A percentile compares a stretch with the other conserved stretches of the same genome.
phyloP scores from a whole-genome alignment of 2,329 filamentous ascomycete species.

The Diaporthe citri region DNA sequence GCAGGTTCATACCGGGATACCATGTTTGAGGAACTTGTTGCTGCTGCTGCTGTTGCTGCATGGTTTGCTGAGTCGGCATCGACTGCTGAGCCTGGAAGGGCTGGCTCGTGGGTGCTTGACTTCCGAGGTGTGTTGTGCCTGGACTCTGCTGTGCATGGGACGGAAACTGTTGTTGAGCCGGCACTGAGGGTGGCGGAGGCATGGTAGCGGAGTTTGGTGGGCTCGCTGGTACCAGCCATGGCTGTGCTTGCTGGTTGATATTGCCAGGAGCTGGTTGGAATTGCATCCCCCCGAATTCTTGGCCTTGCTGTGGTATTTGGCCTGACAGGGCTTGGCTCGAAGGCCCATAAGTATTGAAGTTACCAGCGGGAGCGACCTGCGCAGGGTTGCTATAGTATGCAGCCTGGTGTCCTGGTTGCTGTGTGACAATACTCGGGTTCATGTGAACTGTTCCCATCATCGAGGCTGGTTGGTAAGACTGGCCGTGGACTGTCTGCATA shows the following conservation, averaged over 20 bases:
- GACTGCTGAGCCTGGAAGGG: neutral
- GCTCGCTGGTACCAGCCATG: neutral
- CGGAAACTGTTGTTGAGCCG: neutral
- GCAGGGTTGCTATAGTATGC: neutral
- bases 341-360: neutral
- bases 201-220: neutral
- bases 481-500: neutral
- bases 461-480: neutral
- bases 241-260: neutral
- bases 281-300: neutral
- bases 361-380: neutral
- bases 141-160: neutral
- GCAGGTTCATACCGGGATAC: neutral
- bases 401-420: neutral
- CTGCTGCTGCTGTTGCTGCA: slow-evolving; percentile 1
- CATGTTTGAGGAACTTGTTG: neutral
- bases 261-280: neutral
- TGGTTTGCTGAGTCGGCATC: neutral
- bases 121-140: neutral
- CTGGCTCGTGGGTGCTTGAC: neutral
- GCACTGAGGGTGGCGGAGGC: neutral
- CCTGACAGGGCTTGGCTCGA: neutral
- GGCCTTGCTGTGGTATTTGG: neutral
- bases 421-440: neutral
- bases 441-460: neutral